A percentile compares a stretch with the other conserved stretches of the same genome.
These are phyloP conservation scores for Furcasterigmium sp. DNA, from an alignment of 2,329 filamentous ascomycete genomes.

Conservation along the genomic window DNA sequence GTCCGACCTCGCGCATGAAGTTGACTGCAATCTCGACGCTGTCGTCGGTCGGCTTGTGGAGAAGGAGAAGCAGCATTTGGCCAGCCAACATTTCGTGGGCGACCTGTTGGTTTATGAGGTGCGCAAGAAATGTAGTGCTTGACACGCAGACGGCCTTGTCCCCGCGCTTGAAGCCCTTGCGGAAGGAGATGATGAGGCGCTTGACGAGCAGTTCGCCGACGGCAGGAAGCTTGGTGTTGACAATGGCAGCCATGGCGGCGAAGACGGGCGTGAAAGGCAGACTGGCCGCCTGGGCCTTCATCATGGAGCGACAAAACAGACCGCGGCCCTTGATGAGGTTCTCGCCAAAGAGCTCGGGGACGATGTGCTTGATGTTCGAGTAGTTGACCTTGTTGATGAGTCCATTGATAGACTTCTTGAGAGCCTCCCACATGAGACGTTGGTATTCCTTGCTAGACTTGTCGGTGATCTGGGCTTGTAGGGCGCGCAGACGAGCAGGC, in stretches of 20 bases:
- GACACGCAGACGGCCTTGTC: conserved; percentile 95
- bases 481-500: conserved; percentile 79
- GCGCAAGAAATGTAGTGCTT: conserved; percentile 89
- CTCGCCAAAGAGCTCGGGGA: conserved; percentile 92
- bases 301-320: conserved; percentile 90
- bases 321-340: conserved; percentile 89
- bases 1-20: conserved; percentile 86
- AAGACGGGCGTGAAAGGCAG: conserved; percentile 96
- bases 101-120: conserved; percentile 94
- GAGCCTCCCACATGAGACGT: conserved; percentile 96
- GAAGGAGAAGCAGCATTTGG: conserved; percentile 84
- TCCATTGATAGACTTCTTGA: conserved; percentile 98
- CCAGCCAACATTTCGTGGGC: conserved; percentile 90
- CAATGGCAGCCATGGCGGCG: conserved; percentile 90
- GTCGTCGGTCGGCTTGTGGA: conserved; percentile 95
- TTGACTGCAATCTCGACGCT: conserved; percentile 96
- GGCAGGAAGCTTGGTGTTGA: conserved; percentile 94
- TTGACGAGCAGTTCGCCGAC: conserved; percentile 88
- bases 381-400: conserved; percentile 99
- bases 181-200: conserved; percentile 83
- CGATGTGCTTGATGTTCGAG: conserved; percentile 95
- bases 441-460: conserved; percentile 96
- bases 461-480: conserved; percentile 96
- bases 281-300: conserved; percentile 96
- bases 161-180: conserved; percentile 92